These are phyloP conservation scores for Dothideomycetes sp. DNA, from an alignment of 2,329 filamentous ascomycete species.

Conservation along the genomic window DNA sequence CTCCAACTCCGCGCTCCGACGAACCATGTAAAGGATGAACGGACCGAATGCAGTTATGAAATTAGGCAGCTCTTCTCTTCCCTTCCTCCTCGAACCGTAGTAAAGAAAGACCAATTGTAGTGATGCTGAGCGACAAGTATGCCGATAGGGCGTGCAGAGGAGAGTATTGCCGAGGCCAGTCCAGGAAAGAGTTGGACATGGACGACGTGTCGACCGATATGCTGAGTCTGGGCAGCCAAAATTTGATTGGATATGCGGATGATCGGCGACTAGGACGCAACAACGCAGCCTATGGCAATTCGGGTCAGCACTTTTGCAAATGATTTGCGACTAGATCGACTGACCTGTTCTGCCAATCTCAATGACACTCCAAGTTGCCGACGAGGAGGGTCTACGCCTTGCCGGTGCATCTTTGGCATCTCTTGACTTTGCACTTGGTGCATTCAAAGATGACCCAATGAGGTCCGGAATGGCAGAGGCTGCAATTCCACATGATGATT, in stretches of 20 bases:
- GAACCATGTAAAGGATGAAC: too few species aligned
- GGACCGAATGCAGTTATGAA: too few species aligned
- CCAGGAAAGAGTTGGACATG: too few species aligned
- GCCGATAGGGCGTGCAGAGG: too few species aligned
- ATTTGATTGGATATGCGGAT: neutral
- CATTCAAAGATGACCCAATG: conserved; percentile 42
- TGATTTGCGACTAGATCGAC: neutral
- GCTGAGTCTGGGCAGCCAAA: neutral
- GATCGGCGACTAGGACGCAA: neutral
- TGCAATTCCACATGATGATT: conserved; percentile 41
- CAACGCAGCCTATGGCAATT: neutral
- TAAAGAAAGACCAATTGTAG: too few species aligned
- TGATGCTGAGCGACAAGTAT: too few species aligned
- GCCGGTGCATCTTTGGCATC: conserved; percentile 34
- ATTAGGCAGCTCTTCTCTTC: too few species aligned
- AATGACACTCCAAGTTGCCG: neutral
- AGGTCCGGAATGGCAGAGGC: conserved; percentile 39
- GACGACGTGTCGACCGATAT: neutral
- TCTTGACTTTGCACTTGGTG: conserved; percentile 39
- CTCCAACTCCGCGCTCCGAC: too few species aligned
- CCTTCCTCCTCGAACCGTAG: too few species aligned
- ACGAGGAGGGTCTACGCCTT: conserved; percentile 26
- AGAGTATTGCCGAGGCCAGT: too few species aligned
- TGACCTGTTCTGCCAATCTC: neutral
- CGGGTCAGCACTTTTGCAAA: neutral